Conservation (phyloP, 73 alveolate genomes). For the Halteria grandinella region DNA sequence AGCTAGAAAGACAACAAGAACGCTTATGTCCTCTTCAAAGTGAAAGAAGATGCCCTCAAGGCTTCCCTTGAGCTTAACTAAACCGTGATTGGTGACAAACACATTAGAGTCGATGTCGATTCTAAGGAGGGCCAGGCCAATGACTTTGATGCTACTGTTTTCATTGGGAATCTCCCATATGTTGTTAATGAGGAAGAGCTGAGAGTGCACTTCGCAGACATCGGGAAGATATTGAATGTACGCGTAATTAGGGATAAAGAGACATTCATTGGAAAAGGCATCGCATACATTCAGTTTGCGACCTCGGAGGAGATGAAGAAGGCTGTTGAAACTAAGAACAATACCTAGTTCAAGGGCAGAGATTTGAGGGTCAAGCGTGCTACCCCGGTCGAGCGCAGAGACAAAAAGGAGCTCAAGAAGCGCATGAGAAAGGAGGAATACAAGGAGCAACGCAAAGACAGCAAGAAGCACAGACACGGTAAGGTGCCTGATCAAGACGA, state of each 20-base stretch:
- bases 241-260: constrained; percentile 78
- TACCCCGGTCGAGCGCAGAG: constrained; percentile 37
- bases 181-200: constrained; percentile 81
- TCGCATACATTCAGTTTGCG: constrained; percentile 74
- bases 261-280: constrained; percentile 80
- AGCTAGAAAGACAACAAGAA: constrained; percentile 69
- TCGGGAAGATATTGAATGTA: constrained; percentile 76
- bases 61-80: constrained; percentile 70
- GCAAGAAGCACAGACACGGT: constrained; percentile 2
- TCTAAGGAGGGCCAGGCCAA: constrained; percentile 37
- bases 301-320: constrained; percentile 53
- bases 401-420: constrained; percentile 50
- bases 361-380: constrained; percentile 77
- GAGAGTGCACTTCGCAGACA: constrained; percentile 67
- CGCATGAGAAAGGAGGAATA: too few relatives aligned
- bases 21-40: constrained; percentile 74
- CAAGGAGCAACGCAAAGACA: constrained; percentile 8
- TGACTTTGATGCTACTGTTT: constrained; percentile 68
- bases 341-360: constrained; percentile 61
- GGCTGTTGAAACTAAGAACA: constrained; percentile 56
- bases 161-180: constrained; percentile 82
- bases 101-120: constrained; percentile 81
- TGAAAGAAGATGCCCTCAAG: constrained; percentile 61
- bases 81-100: constrained; percentile 68
- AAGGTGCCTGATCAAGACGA: background rate